phyloP scores from a whole-genome alignment of 805 yeast genomes.

The Metschnikowia cubensis region DNA sequence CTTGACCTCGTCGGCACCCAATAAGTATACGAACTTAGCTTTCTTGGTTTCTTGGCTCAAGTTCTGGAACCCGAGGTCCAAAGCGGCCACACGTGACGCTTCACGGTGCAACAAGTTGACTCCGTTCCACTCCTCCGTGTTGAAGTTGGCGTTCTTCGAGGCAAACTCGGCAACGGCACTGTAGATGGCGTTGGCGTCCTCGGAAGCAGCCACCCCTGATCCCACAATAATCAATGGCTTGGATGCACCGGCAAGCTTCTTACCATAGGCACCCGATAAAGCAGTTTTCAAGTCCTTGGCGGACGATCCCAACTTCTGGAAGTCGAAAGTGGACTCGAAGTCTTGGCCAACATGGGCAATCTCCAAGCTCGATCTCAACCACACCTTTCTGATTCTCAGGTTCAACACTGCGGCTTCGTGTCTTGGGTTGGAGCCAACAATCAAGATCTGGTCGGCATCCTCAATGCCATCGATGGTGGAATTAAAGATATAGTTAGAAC shows the following conservation, averaged over 20 bases:
- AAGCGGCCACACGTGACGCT: constrained; percentile 84
- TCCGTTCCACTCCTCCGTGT: constrained; percentile 77
- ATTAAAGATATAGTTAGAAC: constrained; percentile 78
- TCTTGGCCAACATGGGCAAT: constrained; percentile 70
- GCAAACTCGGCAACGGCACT: constrained; percentile 60
- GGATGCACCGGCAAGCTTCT: constrained; percentile 60
- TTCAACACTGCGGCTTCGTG: constrained; percentile 87
- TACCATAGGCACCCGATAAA: constrained; percentile 63
- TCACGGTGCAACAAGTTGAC: constrained; percentile 76
- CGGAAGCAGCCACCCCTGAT: constrained; percentile 67
- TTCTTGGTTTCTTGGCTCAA: constrained; percentile 42
- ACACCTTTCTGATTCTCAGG: constrained; percentile 75
- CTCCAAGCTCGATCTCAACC: constrained; percentile 67
- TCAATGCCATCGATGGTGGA: constrained; percentile 75
- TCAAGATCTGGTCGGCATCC: constrained; percentile 74
- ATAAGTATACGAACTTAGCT: constrained; percentile 74
- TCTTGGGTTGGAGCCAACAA: constrained; percentile 84
- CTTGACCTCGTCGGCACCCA: constrained; percentile 79
- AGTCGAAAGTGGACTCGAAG: constrained; percentile 72
- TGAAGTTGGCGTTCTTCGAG: constrained; percentile 50
- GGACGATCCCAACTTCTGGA: constrained; percentile 59
- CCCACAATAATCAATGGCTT: constrained; percentile 79
- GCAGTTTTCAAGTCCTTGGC: constrained; percentile 56
- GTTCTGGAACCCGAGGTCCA: constrained; percentile 74
- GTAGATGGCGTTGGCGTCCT: constrained; percentile 60